These are phyloP conservation scores for Quambalaria eucalypti DNA, from an alignment of 1,284 basidiomycete genomes.

Conservation along the genomic window DNA sequence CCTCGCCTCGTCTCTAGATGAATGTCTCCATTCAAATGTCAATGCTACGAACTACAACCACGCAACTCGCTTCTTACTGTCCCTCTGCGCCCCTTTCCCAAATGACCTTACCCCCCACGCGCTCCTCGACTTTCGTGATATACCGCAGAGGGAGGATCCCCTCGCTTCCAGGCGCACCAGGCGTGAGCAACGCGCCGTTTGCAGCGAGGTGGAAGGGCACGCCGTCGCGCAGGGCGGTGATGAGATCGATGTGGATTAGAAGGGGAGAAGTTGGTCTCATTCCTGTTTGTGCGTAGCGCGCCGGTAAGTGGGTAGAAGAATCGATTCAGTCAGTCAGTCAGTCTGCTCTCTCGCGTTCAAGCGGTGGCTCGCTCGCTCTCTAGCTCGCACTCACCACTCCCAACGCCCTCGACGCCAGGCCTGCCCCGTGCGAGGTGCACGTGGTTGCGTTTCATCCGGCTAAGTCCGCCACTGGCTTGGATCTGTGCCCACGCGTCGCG, in stretches of 20 bases:
- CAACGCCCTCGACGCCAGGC: conserved; percentile 56
- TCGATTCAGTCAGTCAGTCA: not conserved
- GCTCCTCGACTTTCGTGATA: conserved; percentile 20
- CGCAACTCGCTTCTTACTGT: no score
- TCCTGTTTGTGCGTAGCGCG: conserved; percentile 51
- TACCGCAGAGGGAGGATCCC: conserved; percentile 19
- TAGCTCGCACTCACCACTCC: conserved; percentile 57
- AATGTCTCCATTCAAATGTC: no score
- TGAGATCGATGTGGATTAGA: conserved; percentile 66
- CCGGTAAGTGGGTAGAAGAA: not conserved
- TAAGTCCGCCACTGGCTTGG: conserved; percentile 57
- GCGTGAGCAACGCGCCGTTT: conserved; percentile 75
- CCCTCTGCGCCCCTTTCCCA: conserved; percentile 20
- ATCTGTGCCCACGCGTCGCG: conserved; percentile 50
- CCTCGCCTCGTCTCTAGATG: no score
- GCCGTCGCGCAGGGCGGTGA: conserved; percentile 60
- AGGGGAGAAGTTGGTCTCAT: conserved; percentile 66
- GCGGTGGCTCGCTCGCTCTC: not conserved
- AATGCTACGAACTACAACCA: no score
- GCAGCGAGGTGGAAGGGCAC: conserved; percentile 65
- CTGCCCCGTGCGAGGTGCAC: conserved; percentile 70
- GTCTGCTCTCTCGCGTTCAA: not conserved
- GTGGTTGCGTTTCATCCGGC: conserved; percentile 76
- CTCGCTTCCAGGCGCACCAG: conserved; percentile 50
- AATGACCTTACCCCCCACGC: conserved; percentile 14